Percentiles rank a stretch among this genome's conserved stretches.
phyloP scores from a whole-genome alignment of 106 monocot genomes.

The Dioscorea zingiberensis region DNA sequence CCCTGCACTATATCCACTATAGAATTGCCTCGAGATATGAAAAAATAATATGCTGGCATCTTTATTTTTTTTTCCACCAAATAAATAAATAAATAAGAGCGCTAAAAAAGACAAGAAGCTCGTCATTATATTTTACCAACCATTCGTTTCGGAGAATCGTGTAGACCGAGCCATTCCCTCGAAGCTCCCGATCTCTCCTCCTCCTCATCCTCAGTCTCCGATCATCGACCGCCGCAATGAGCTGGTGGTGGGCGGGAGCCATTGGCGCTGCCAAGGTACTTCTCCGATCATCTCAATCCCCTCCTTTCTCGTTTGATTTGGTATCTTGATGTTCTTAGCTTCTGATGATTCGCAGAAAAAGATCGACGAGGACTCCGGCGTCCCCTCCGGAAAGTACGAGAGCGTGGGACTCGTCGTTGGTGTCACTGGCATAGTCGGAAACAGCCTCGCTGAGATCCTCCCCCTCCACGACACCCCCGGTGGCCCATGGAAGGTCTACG shows the following conservation, averaged over 20 bases:
- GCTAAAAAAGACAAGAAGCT: too few species aligned
- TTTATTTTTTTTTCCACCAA: too few species aligned
- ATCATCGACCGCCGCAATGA: conserved; percentile 30
- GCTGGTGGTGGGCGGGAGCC: conserved; percentile 99
- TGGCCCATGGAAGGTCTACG: conserved; percentile 78
- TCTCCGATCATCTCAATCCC: neutral
- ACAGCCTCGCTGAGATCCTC: conserved; percentile 81
- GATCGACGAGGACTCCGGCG: conserved; percentile 27
- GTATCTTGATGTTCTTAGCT: too few species aligned
- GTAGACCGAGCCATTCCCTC: too few species aligned
- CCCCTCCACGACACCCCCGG: conserved; percentile 87
- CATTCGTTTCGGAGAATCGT: too few species aligned
- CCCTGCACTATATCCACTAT: too few species aligned
- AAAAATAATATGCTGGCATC: too few species aligned
- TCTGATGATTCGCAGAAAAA: conserved; percentile 24
- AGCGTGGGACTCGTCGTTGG: conserved; percentile 38
- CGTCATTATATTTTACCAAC: too few species aligned
- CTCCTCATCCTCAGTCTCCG: too few species aligned
- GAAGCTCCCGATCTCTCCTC: too few species aligned
- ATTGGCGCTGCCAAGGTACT: conserved; percentile 64
- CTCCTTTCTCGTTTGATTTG: neutral
- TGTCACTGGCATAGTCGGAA: conserved; percentile 63
- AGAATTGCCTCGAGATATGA: too few species aligned
- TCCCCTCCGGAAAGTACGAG: conserved; percentile 14
- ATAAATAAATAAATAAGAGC: too few species aligned